Evolutionary conservation across 768 basidiomycete genomes (phyloP), one percentile per base, ranked within the genome.

Genomic region (Podaxis carcinomalis): DNA sequence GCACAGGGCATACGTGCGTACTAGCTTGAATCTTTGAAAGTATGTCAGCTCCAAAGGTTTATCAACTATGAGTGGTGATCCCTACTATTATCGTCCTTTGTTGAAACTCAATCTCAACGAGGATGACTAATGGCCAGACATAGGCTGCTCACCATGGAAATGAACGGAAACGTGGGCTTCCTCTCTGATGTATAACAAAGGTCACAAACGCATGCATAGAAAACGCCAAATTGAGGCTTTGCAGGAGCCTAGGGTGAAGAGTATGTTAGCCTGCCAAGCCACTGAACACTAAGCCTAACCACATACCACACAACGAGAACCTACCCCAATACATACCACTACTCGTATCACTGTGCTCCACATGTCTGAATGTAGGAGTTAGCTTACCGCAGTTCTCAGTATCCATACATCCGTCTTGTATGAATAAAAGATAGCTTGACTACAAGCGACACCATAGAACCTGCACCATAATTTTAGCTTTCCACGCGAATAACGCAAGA

Each of bases 401-500:
- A 44, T 42, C 59, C 59, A 54, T 7, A 10, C 25, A 53, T 61
- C 59, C 40, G 16, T 25, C 35, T 37, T 36, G 50, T 51, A 64
- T 16, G 59, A 64, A 51, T 64, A 64, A 16, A 42, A 51, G 16
- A 56, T 13, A 27, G 63, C 42, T 42, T 64, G 63, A n/a, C 52
- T 27, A 32, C 63, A 62, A 21, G 56, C 46, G 28, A 62, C 52
- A 10, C 63, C 63, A 58, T 64, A 64, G 35, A 62, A n/a, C 28
- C 61, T 62, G 21, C n/a, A 49, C 35, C 40, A 37, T 11, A 36
- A 3, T n/a, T 1, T 25, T 19, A 16, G 16, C 27, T 42, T 52
- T 27, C 21, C 19, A 14, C 28, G 42, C 16, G 3, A 5, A 6
- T 44, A n/a, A 19, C 5, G 4, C 51, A 10, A 37, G 14, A 16